phyloP scores from a whole-genome alignment of 352 stramenopile genomes.

The Blastocystis sp. region DNA sequence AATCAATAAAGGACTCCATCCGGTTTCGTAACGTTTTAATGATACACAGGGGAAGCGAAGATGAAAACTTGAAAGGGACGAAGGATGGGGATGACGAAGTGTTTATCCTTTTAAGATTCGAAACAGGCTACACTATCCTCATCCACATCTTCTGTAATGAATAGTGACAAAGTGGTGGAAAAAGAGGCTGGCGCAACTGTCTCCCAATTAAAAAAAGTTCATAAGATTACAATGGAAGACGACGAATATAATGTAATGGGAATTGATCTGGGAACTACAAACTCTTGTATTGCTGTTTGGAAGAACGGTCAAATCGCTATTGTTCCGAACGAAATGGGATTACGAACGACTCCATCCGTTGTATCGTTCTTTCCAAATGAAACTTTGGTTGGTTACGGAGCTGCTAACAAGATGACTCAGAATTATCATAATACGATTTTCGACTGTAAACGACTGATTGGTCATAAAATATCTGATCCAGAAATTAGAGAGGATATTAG shows the following conservation, averaged over 20 bases:
- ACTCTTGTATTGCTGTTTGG: conserved; percentile 93
- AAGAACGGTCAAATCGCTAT: conserved; percentile 90
- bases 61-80: conserved; percentile 38
- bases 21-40: background rate
- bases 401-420: conserved; percentile 79
- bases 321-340: conserved; percentile 73
- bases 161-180: background rate
- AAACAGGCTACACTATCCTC: too few relatives aligned
- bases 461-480: conserved; percentile 2
- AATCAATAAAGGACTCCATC: conserved; percentile 64
- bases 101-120: background rate
- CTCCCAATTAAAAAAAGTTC: too few relatives aligned
- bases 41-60: background rate
- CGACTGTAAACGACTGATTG: conserved; percentile 48
- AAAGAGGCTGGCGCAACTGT: background rate
- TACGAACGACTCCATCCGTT: conserved; percentile 90
- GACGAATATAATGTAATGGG: conserved; percentile 72
- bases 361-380: conserved; percentile 72
- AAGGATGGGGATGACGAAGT: conserved; percentile 25
- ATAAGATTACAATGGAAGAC: background rate
- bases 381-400: conserved; percentile 82
- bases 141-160: background rate
- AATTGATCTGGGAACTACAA: conserved; percentile 94
- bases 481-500: conserved; percentile 16
- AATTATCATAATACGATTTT: conserved; percentile 45